phyloP scores from a whole-genome alignment of 139 green algal genomes.

The Chlamydomonas schloesseri region DNA sequence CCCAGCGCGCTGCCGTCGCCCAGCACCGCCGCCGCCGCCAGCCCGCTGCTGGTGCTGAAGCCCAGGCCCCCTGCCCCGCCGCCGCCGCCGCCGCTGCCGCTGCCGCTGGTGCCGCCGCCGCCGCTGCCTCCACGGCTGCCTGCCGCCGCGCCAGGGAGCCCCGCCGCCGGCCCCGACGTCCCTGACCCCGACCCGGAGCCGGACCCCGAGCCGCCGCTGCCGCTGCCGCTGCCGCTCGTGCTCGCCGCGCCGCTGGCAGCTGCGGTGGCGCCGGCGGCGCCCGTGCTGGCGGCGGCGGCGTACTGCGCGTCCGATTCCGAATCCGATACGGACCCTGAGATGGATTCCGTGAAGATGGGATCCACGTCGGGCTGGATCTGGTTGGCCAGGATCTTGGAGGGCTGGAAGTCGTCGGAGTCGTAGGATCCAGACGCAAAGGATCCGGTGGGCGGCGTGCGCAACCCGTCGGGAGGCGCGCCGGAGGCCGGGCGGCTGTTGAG shows the following conservation, averaged over 20 bases:
- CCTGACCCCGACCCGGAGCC: too few relatives aligned
- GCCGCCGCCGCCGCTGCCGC: too few relatives aligned
- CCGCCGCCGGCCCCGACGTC: too few relatives aligned
- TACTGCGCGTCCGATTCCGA: constrained; percentile 26
- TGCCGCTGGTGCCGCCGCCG: too few relatives aligned
- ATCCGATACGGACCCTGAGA: neutral
- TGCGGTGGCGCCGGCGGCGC: neutral
- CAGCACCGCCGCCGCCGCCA: constrained; percentile 12
- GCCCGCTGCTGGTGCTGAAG: neutral
- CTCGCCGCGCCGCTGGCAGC: too few relatives aligned
- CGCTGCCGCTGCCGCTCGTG: too few relatives aligned
- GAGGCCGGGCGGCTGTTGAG: constrained; percentile 1
- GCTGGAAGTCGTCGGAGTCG: constrained; percentile 23
- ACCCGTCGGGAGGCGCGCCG: too few relatives aligned
- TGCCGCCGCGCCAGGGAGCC: constrained; percentile 3
- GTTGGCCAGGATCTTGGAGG: constrained; percentile 18
- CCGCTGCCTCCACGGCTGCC: too few relatives aligned
- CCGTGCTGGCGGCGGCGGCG: constrained; percentile 11
- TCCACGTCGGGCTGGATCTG: constrained; percentile 10
- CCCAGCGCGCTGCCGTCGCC: neutral
- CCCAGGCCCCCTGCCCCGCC: too few relatives aligned
- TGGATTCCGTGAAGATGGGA: neutral
- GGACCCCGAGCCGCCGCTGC: too few relatives aligned
- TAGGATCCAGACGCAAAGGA: too few relatives aligned
- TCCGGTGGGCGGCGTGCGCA: too few relatives aligned